A percentile compares a stretch with the other conserved stretches of the same genome.
Conservation (phyloP, 2,329 filamentous ascomycete genomes). For the Pseudogymnoascus sp. region DNA sequence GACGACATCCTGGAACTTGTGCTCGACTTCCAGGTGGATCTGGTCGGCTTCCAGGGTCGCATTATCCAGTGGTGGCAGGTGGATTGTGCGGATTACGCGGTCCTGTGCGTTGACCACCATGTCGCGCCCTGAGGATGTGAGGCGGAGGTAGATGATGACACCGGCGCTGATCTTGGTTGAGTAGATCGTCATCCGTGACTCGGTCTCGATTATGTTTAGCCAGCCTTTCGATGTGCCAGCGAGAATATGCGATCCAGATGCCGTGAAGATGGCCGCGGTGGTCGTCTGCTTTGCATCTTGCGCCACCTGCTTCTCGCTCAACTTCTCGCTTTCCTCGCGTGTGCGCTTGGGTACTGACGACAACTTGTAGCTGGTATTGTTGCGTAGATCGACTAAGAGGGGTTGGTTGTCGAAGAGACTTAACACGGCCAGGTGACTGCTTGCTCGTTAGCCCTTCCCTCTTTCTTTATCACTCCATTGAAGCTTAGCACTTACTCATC, state of each 20-base stretch:
- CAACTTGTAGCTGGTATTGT: slow-evolving; percentile 61
- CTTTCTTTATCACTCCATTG: not conserved
- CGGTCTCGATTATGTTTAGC: slow-evolving; percentile 87
- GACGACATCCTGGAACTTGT: slow-evolving; percentile 97
- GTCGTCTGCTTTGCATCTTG: slow-evolving; percentile 94
- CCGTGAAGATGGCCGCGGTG: slow-evolving; percentile 83
- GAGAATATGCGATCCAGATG: slow-evolving; percentile 78
- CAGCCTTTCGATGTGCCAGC: slow-evolving; percentile 92
- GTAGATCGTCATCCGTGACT: slow-evolving; percentile 74
- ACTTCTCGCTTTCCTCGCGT: slow-evolving; percentile 58
- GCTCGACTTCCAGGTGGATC: slow-evolving; percentile 83
- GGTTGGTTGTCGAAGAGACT: slow-evolving; percentile 92
- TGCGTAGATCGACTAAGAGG: slow-evolving; percentile 70
- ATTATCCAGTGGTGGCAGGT: slow-evolving; percentile 68
- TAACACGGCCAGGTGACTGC: slow-evolving; percentile 76
- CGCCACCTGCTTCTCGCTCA: slow-evolving; percentile 75
- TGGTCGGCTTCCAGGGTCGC: slow-evolving; percentile 71
- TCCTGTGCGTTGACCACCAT: slow-evolving; percentile 90
- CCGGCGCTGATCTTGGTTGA: slow-evolving; percentile 82
- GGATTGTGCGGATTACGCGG: slow-evolving; percentile 86
- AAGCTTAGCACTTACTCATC: slow-evolving; percentile 59
- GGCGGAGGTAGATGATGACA: slow-evolving; percentile 77
- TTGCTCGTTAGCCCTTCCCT: not conserved
- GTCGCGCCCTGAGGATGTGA: slow-evolving; percentile 77
- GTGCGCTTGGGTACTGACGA: slow-evolving; percentile 76